Base-by-base conservation (phyloP, 2,329 filamentous ascomycete species). In the Fusarium pseudograminearum region DNA sequence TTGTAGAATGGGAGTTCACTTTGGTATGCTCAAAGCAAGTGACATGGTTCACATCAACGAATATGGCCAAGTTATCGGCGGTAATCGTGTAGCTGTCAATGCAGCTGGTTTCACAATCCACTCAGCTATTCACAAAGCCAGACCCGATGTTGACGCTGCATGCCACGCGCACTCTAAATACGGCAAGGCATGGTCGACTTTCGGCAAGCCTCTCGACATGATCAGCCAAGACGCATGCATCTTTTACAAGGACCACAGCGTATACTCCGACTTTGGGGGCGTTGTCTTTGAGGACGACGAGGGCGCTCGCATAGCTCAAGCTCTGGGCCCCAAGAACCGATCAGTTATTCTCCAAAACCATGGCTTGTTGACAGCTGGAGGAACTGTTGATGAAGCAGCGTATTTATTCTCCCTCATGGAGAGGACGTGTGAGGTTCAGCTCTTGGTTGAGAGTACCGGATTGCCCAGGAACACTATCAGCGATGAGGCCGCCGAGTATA, bases 331-430 rank as follows among this genome's bases (percentile, higher is more conserved):
- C 0, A 77, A 81, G 0, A 83, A 83, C 46, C 86, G 80, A 69
- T 86, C 82, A 0, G 80, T 87, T 59, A 87, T 91, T 31, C 77
- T 91, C 30, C 80, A 87, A 51, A 92, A 91, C 67, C 89, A 91
- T 73, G 90, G 90, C 0, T 75, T 91, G 15, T 74, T 91, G 44
- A 91, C 88, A 0, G 87, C 89, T 0, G 89, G 90, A 1, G 76
- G 75, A 1, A 91, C 89, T 0, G 89, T 91, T 1, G 90, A 91
- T 61, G 89, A 91, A 76, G 89, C 90, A 0, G 87, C 87, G 0
- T 91, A 87, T 72, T 75, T 91, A 15, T 91, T 90, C 73, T 70
- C 69, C 3, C 36, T 76, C 24, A 74, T 79, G 69, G 78, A 80
- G 47, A 67, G 76, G 57, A 75, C 73, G 3, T 80, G 78, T 41